These are phyloP conservation scores for Epichloe baconii DNA, from an alignment of 2,329 filamentous ascomycete genomes.

Conservation along the genomic window DNA sequence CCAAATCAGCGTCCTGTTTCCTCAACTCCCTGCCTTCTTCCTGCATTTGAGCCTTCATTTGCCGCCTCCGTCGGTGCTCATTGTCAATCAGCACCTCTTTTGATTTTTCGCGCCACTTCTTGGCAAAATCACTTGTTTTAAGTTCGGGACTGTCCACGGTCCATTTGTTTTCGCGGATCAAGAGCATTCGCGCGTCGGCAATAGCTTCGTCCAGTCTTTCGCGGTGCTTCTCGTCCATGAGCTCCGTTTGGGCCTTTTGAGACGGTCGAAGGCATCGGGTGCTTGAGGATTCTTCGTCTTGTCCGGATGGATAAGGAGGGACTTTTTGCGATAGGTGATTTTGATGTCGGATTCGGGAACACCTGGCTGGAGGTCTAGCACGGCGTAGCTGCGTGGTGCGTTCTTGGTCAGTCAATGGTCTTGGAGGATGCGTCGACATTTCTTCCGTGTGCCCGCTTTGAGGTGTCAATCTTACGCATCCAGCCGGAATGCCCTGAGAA, in stretches of 20 bases:
- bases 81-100: constrained; percentile 86
- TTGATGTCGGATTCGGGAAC: constrained; percentile 96
- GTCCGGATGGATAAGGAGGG: constrained; percentile 96
- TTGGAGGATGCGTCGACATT: background rate
- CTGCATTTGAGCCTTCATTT: constrained; percentile 88
- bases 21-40: constrained; percentile 86
- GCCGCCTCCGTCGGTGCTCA: constrained; percentile 69
- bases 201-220: constrained; percentile 84
- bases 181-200: constrained; percentile 84
- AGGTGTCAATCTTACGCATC: constrained; percentile 31
- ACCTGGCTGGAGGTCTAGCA: constrained; percentile 89
- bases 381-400: constrained; percentile 54
- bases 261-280: constrained; percentile 88
- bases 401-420: background rate
- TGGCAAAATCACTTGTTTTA: constrained; percentile 69
- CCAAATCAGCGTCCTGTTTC: constrained; percentile 73
- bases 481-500: constrained; percentile 75
- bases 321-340: constrained; percentile 91
- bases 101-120: constrained; percentile 81
- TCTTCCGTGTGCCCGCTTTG: background rate
- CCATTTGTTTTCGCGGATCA: constrained; percentile 91
- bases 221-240: constrained; percentile 91
- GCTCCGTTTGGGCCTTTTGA: constrained; percentile 88
- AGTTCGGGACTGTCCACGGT: constrained; percentile 79
- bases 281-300: constrained; percentile 86